These are phyloP conservation scores for Candida adriatica DNA, from an alignment of 805 yeast species.

Conservation along the genomic window DNA sequence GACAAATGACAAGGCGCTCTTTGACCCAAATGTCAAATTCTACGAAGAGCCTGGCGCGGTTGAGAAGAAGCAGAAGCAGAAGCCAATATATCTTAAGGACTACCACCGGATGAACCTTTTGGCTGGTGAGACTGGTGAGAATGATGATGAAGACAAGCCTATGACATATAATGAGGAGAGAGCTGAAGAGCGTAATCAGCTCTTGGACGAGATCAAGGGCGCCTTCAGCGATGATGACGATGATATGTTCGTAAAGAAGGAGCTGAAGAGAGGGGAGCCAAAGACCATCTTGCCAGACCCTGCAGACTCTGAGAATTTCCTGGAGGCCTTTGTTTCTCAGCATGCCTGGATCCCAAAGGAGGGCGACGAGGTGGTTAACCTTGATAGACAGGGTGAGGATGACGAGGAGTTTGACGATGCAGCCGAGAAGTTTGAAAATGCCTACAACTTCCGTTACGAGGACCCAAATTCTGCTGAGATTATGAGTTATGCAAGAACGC, in stretches of 20 bases:
- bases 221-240: constrained; percentile 48
- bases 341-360: constrained; percentile 88
- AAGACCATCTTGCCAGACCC: constrained; percentile 56
- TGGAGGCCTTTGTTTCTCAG: constrained; percentile 61
- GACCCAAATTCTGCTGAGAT: constrained; percentile 88
- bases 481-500: constrained; percentile 89
- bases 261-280: constrained; percentile 18
- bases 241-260: constrained; percentile 47
- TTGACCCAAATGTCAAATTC: constrained; percentile 65
- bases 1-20: constrained; percentile 55
- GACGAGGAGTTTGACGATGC: constrained; percentile 90
- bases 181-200: constrained; percentile 62
- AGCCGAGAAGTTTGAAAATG: constrained; percentile 84
- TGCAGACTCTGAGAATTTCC: constrained; percentile 57
- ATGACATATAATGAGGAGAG: constrained; percentile 73
- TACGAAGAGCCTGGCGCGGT: constrained; percentile 54
- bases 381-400: constrained; percentile 41
- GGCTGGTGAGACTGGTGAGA: constrained; percentile 51
- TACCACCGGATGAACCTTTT: constrained; percentile 81
- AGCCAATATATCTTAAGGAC: constrained; percentile 86
- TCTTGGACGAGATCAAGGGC: constrained; percentile 70
- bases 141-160: constrained; percentile 39
- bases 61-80: constrained; percentile 30
- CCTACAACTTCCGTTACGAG: constrained; percentile 92
- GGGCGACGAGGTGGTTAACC: constrained; percentile 48